Percentiles rank a stretch among this genome's conserved stretches.
Conservation (phyloP, 140 eudicot species). For the Stevia rebaudiana region DNA sequence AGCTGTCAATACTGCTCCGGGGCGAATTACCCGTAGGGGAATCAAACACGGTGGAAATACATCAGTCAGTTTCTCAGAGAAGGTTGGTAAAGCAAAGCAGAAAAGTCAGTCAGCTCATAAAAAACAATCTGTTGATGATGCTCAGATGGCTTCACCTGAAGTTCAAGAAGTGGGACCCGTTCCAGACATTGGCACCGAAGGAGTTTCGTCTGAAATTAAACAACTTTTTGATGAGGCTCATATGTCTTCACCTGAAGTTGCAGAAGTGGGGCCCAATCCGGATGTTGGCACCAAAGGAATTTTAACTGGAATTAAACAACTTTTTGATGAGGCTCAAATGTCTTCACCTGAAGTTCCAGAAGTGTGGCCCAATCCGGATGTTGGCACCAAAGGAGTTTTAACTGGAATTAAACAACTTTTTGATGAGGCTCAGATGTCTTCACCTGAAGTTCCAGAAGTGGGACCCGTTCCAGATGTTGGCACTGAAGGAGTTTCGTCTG, state of each 20-base stretch:
- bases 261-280: neutral
- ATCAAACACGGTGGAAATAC: slow-evolving; percentile 9
- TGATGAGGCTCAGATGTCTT: slow-evolving; percentile 10
- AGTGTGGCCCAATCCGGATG: neutral
- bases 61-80: slow-evolving; percentile 10
- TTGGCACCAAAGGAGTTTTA: neutral
- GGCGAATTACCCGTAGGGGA: slow-evolving; percentile 27
- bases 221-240: slow-evolving; percentile 16
- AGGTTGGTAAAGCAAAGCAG: slow-evolving; percentile 13
- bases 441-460: slow-evolving; percentile 25
- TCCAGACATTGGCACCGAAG: neutral
- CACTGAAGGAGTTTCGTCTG: slow-evolving; percentile 5
- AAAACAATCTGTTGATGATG: slow-evolving; percentile 10
- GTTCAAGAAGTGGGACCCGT: slow-evolving; percentile 13
- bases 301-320: neutral
- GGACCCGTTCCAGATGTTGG: neutral
- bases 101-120: slow-evolving; percentile 2
- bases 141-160: slow-evolving; percentile 18
- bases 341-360: slow-evolving; percentile 24
- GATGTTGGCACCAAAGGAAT: slow-evolving; percentile 9
- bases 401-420: slow-evolving; percentile 7
- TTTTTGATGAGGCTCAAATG: slow-evolving; percentile 16
- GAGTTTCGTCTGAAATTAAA: neutral
- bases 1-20: slow-evolving; percentile 25
- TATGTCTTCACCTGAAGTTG: slow-evolving; percentile 20